Evolutionary conservation across 805 yeast genomes (phyloP).

Genomic region (Candida argentea): DNA sequence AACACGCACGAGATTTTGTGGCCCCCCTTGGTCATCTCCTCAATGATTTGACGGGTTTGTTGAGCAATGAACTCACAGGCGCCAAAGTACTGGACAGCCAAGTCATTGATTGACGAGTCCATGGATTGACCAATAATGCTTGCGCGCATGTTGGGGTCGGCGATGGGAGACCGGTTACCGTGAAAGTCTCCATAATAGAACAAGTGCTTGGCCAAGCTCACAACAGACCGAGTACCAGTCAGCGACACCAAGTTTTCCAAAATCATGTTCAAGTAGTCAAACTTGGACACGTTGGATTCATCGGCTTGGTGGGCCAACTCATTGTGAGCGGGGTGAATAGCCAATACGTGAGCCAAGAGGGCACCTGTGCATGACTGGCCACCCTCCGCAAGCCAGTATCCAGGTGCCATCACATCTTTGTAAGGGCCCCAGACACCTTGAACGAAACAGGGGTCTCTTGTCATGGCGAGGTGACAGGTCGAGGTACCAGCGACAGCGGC

Average conservation of each 20-base stretch:
- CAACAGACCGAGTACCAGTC: conserved; percentile 57
- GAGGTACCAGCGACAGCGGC: conserved; percentile 99
- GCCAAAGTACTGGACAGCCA: conserved; percentile 79
- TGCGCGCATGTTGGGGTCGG: conserved; percentile 90
- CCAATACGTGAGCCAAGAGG: conserved; percentile 74
- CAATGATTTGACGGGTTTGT: conserved; percentile 92
- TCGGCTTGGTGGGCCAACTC: conserved; percentile 62
- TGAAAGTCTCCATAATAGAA: conserved; percentile 95
- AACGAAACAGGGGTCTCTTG: conserved; percentile 77
- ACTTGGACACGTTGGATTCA: conserved; percentile 60
- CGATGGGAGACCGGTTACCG: conserved; percentile 96
- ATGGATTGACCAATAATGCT: conserved; percentile 85
- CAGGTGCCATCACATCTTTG: conserved; percentile 83
- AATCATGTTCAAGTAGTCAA: conserved; percentile 71
- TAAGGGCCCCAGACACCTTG: conserved; percentile 99
- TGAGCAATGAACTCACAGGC: conserved; percentile 97
- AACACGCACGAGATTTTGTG: conserved; percentile 67
- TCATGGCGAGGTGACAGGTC: conserved; percentile 88
- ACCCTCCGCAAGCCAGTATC: conserved; percentile 94
- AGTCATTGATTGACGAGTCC: conserved; percentile 77
- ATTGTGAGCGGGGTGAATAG: conserved; percentile 80
- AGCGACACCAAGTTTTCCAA: conserved; percentile 57
- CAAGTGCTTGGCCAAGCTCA: conserved; percentile 69
- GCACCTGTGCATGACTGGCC: conserved; percentile 99
- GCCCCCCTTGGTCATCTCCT: conserved; percentile 72